A percentile compares a stretch with the other conserved stretches of the same genome.
Conservation (phyloP, 106 monocot species). For the Agapanthus africanus region DNA sequence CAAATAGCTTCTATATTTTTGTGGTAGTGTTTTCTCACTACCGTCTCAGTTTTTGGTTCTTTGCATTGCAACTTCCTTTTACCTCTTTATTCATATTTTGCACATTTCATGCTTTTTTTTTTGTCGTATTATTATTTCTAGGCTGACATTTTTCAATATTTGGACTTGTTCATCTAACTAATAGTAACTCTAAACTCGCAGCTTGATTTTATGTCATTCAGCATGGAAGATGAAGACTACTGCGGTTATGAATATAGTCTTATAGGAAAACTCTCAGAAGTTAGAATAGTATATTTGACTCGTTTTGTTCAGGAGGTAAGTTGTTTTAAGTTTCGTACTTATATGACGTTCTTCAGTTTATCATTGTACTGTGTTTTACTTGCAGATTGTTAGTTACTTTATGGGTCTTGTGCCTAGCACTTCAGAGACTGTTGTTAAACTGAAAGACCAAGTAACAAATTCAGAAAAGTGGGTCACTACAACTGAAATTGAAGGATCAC, state of each 20-base stretch:
- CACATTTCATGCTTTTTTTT: background rate
- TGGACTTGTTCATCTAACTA: background rate
- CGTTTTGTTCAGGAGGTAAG: constrained; percentile 94
- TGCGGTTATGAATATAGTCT: constrained; percentile 91
- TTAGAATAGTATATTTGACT: constrained; percentile 82
- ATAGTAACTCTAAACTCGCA: constrained; percentile 24
- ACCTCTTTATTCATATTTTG: background rate
- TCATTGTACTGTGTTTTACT: constrained; percentile 3
- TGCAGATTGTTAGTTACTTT: constrained; percentile 83
- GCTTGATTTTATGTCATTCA: constrained; percentile 92
- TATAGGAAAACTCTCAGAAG: constrained; percentile 86
- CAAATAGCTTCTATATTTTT: too few relatives aligned
- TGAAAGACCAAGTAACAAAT: constrained; percentile 77
- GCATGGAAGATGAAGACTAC: constrained; percentile 73
- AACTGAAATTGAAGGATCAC: constrained; percentile 84
- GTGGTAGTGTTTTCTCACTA: background rate
- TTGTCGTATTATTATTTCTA: background rate
- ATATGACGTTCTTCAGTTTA: background rate
- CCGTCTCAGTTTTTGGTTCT: background rate
- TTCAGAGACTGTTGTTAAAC: constrained; percentile 60
- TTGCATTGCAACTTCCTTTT: background rate
- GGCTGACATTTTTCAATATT: background rate
- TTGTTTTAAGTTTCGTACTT: background rate
- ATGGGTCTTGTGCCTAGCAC: constrained; percentile 73
- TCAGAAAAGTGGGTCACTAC: constrained; percentile 80